phyloP scores from a whole-genome alignment of 768 basidiomycete species.

The Suillus luteus region DNA sequence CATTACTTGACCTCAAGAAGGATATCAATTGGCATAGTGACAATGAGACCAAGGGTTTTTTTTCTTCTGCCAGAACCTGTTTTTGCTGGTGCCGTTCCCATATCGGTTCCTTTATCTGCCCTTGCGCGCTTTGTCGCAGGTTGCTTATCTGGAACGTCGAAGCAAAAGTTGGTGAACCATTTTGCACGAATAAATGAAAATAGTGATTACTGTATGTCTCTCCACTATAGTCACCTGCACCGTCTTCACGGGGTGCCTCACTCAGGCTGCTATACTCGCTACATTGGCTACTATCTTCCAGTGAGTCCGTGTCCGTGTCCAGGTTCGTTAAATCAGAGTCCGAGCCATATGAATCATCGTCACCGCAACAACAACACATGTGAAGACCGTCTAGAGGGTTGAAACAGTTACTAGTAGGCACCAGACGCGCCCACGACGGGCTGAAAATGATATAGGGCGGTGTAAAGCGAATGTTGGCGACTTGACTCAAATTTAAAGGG shows the following conservation, averaged over 20 bases:
- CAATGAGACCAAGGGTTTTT: constrained; percentile 14
- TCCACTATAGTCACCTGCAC: background rate
- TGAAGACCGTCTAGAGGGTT: background rate
- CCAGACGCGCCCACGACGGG: background rate
- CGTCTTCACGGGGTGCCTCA: background rate
- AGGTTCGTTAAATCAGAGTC: background rate
- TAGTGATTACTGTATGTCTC: background rate
- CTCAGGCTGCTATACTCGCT: background rate
- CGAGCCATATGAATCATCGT: background rate
- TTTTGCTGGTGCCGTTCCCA: background rate
- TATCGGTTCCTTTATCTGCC: too few relatives aligned
- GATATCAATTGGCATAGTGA: constrained; percentile 28
- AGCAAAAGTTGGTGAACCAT: background rate
- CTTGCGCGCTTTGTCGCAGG: constrained; percentile 2
- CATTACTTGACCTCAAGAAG: constrained; percentile 27
- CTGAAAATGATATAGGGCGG: background rate
- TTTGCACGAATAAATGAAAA: background rate
- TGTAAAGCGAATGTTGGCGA: background rate
- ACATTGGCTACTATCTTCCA: background rate
- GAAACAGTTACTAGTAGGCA: background rate
- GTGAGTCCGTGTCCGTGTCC: background rate
- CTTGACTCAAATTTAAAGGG: background rate
- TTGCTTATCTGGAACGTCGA: background rate
- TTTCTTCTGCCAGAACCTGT: constrained; percentile 4
- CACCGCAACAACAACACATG: background rate